Evolutionary conservation across 2,329 filamentous ascomycete genomes (phyloP).

Genomic region (Colletotrichum tropicicola): DNA sequence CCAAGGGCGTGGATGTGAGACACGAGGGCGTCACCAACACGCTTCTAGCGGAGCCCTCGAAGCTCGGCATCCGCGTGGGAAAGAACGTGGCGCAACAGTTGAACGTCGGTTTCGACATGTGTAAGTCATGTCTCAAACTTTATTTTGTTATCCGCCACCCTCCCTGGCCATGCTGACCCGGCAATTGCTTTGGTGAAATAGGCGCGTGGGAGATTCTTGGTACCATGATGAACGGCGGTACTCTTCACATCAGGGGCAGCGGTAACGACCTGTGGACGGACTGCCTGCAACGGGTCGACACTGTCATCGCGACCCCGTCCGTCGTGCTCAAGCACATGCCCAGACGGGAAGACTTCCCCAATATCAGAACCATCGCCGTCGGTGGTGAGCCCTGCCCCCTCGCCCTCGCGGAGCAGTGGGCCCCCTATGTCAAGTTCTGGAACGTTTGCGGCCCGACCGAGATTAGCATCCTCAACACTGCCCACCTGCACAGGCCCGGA

Average conservation of each 20-base stretch:
- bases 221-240: constrained; percentile 32
- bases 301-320: constrained; percentile 31
- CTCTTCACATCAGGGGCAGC: constrained; percentile 32
- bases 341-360: constrained; percentile 27
- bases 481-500: constrained; percentile 40
- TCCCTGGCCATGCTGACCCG: background rate
- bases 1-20: constrained; percentile 67
- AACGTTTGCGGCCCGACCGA: constrained; percentile 70
- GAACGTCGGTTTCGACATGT: constrained; percentile 70
- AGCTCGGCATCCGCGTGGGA: constrained; percentile 58
- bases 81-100: constrained; percentile 63
- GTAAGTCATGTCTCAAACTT: constrained; percentile 46
- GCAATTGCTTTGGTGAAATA: too few species aligned
- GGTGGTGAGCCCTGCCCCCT: constrained; percentile 31
- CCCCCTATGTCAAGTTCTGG: constrained; percentile 55
- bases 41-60: constrained; percentile 30
- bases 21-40: constrained; percentile 44
- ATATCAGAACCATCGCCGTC: constrained; percentile 29
- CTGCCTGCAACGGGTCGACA: constrained; percentile 31
- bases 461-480: constrained; percentile 66
- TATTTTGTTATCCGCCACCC: background rate
- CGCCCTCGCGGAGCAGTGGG: constrained; percentile 64
- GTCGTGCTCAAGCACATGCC: constrained; percentile 33
- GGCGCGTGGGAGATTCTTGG: constrained; percentile 70
- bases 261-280: constrained; percentile 31